Conservation (phyloP, 2,329 filamentous ascomycete genomes). For the Conoideocrella luteorostrata region DNA sequence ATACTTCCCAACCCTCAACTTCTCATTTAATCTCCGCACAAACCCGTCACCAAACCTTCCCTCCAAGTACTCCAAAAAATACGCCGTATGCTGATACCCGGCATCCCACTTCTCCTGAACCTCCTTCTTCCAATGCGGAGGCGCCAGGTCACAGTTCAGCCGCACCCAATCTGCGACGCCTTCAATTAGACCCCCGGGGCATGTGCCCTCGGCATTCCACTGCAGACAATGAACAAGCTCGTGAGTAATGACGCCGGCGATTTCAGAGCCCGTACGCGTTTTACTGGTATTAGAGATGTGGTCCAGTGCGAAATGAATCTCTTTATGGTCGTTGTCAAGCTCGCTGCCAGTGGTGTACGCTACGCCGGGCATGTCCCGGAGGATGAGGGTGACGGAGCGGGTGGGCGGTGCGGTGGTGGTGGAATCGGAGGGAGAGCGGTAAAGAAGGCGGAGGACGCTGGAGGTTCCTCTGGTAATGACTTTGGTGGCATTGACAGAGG, state of each 20-base stretch:
- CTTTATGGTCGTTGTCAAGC: conserved; percentile 80
- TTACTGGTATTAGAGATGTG: conserved; percentile 56
- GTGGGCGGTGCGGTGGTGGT: conserved; percentile 52
- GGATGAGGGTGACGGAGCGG: conserved; percentile 76
- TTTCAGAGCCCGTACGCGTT: conserved; percentile 49
- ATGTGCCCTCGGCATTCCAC: conserved; percentile 56
- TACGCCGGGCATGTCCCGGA: conserved; percentile 74
- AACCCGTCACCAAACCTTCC: conserved; percentile 52
- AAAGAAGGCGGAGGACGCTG: conserved; percentile 67
- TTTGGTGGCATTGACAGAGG: conserved; percentile 53
- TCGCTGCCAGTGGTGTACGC: conserved; percentile 81
- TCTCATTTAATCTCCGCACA: conserved; percentile 60
- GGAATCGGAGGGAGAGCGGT: conserved; percentile 40
- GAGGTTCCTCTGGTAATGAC: conserved; percentile 58
- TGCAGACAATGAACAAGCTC: conserved; percentile 96
- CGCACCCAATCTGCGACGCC: conserved; percentile 92
- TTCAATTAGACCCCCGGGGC: conserved; percentile 76
- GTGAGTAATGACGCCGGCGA: conserved; percentile 79
- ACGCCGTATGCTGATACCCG: conserved; percentile 87
- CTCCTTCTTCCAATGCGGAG: conserved; percentile 75
- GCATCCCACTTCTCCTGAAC: conserved; percentile 65
- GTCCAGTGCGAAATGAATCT: conserved; percentile 77
- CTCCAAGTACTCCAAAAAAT: conserved; percentile 85
- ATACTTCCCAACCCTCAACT: conserved; percentile 57
- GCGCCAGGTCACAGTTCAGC: conserved; percentile 62